phyloP scores from a whole-genome alignment of 805 yeast species.

The Candida broadrunensis region DNA sequence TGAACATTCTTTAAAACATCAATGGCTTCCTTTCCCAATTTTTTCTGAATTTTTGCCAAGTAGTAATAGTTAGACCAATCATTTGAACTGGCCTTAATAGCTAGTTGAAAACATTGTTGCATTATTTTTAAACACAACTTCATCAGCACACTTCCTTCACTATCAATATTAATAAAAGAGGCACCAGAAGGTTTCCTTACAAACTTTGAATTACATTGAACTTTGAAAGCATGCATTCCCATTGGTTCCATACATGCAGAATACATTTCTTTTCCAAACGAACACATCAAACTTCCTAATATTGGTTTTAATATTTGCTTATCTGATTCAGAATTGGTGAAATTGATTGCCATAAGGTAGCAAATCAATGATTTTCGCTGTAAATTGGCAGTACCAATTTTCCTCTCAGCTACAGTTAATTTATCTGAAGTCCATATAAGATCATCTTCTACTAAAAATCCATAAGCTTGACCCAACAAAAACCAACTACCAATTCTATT shows the following conservation, averaged over 20 bases:
- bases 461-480: conserved; percentile 74
- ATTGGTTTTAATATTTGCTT: conserved; percentile 28
- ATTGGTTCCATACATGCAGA: conserved; percentile 61
- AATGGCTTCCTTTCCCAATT: conserved; percentile 33
- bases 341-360: conserved; percentile 67
- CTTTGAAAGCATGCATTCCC: conserved; percentile 57
- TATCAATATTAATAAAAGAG: conserved; percentile 19
- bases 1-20: conserved; percentile 40
- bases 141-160: conserved; percentile 17
- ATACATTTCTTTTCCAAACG: conserved; percentile 58
- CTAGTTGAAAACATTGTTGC: conserved; percentile 43
- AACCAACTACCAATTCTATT: conserved; percentile 83
- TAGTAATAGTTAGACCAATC: conserved; percentile 67
- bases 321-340: conserved; percentile 14
- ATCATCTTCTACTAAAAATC: conserved; percentile 81
- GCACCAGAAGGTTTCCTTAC: conserved; percentile 21
- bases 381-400: conserved; percentile 53
- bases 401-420: conserved; percentile 59
- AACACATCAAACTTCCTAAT: conserved; percentile 45
- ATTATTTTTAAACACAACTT: conserved; percentile 35
- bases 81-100: conserved; percentile 38
- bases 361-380: conserved; percentile 74
- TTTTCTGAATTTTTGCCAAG: conserved; percentile 55
- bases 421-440: conserved; percentile 91
- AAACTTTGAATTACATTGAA: conserved; percentile 34